Conservation (phyloP, 2,329 filamentous ascomycete genomes). For the Clonostachys chloroleuca region DNA sequence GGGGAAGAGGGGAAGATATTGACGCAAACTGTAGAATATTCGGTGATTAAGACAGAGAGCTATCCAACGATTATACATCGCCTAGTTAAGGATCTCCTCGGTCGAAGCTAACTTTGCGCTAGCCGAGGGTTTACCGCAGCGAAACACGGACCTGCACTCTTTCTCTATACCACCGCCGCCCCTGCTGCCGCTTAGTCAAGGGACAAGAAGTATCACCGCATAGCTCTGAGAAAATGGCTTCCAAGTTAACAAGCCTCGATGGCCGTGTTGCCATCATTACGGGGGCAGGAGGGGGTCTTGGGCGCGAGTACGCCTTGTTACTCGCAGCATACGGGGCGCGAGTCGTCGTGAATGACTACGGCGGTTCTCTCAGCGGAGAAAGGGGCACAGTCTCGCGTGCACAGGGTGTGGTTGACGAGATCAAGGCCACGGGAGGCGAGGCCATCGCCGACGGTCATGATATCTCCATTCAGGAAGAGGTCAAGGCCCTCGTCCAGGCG, state of each 20-base stretch:
- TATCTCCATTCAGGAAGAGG: slow-evolving; percentile 5
- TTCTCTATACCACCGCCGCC: no score
- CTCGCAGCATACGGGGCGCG: slow-evolving; percentile 8
- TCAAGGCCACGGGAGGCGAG: slow-evolving; percentile 5
- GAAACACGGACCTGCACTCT: no score
- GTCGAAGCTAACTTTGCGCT: no score
- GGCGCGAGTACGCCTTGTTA: slow-evolving; percentile 11
- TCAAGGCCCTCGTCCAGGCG: slow-evolving; percentile 8
- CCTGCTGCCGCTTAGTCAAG: no score
- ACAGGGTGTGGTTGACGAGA: slow-evolving; percentile 9
- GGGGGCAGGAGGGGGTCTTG: slow-evolving; percentile 13
- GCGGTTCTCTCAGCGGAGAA: slow-evolving; percentile 2
- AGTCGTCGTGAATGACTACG: slow-evolving; percentile 11
- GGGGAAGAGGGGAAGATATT: no score
- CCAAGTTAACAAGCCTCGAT: slow-evolving; percentile 1
- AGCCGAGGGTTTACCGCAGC: no score
- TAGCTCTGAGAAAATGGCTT: no score
- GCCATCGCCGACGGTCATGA: slow-evolving; percentile 9
- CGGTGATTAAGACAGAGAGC: no score
- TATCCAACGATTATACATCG: no score
- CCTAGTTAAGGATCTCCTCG: no score
- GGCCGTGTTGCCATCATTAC: slow-evolving; percentile 9
- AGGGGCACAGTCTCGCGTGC: slow-evolving; percentile 5
- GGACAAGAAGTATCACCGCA: no score
- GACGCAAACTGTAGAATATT: no score